phyloP scores from a whole-genome alignment of 2,329 filamentous ascomycete genomes.

The Raffaelea deltoideospora region DNA sequence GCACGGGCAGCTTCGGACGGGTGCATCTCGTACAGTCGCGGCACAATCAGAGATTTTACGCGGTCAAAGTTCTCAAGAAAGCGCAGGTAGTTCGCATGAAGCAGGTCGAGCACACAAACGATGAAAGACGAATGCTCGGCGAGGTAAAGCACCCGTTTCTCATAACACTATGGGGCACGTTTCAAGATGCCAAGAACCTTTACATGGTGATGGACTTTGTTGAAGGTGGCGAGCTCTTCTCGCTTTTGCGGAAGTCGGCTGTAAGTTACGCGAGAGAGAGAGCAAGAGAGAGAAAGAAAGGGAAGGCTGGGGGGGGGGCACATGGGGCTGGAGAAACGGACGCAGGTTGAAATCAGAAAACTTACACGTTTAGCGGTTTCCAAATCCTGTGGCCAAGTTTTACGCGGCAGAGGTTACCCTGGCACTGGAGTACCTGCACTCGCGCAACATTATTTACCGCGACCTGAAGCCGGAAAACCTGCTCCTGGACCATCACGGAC shows the following conservation, averaged over 20 bases:
- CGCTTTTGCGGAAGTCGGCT: constrained; percentile 85
- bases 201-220: constrained; percentile 99
- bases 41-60: constrained; percentile 96
- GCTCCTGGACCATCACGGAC: constrained; percentile 79
- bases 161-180: constrained; percentile 96
- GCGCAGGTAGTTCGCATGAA: constrained; percentile 99
- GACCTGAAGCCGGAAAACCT: constrained; percentile 94
- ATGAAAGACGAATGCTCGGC: constrained; percentile 88
- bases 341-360: neutral
- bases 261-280: constrained; percentile 27
- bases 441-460: constrained; percentile 91
- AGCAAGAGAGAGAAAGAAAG: neutral
- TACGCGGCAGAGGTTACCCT: constrained; percentile 96
- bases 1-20: constrained; percentile 90
- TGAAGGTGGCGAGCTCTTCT: constrained; percentile 94
- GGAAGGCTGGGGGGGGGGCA: neutral
- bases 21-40: constrained; percentile 95
- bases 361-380: constrained; percentile 59
- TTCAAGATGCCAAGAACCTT: constrained; percentile 85
- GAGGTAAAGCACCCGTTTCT: constrained; percentile 97
- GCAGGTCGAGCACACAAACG: constrained; percentile 98
- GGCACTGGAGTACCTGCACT: constrained; percentile 88
- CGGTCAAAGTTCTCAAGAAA: constrained; percentile 97
- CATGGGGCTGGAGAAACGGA: neutral
- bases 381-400: constrained; percentile 97